phyloP scores from a whole-genome alignment of 306 rosid genomes.

The Datisca glomerata region DNA sequence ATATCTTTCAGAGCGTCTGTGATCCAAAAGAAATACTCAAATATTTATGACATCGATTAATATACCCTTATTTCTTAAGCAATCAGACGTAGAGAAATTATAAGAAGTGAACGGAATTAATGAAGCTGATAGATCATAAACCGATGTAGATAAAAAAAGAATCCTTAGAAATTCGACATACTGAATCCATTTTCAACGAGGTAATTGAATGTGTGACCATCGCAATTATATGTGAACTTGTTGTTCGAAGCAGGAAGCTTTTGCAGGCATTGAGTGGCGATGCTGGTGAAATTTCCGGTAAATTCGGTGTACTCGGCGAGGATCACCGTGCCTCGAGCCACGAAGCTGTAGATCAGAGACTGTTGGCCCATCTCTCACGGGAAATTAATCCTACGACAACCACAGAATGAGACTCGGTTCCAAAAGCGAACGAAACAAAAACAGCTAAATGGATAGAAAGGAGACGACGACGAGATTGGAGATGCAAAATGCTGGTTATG shows the following conservation, averaged over 20 bases:
- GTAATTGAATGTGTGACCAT: slow-evolving; percentile 12
- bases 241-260: slow-evolving; percentile 8
- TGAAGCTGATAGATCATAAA: not conserved
- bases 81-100: not conserved
- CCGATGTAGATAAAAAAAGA: not conserved
- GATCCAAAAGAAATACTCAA: too few relatives aligned
- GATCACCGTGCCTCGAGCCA: slow-evolving; percentile 14
- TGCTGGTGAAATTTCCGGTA: slow-evolving; percentile 2
- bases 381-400: too few relatives aligned
- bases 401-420: too few relatives aligned
- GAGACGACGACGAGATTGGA: too few relatives aligned
- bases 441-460: too few relatives aligned
- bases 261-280: slow-evolving; percentile 8
- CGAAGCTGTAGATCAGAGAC: slow-evolving; percentile 9
- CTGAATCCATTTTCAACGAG: slow-evolving; percentile 11
- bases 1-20: too few relatives aligned
- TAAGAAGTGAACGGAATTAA: not conserved
- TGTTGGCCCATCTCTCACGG: slow-evolving; percentile 5
- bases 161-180: not conserved
- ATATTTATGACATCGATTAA: too few relatives aligned
- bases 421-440: too few relatives aligned
- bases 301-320: slow-evolving; percentile 6
- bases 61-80: too few relatives aligned
- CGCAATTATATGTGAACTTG: slow-evolving; percentile 9
- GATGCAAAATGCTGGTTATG: too few relatives aligned